phyloP scores from a whole-genome alignment of 805 yeast species.

The Tetrapisispora fleetii region DNA sequence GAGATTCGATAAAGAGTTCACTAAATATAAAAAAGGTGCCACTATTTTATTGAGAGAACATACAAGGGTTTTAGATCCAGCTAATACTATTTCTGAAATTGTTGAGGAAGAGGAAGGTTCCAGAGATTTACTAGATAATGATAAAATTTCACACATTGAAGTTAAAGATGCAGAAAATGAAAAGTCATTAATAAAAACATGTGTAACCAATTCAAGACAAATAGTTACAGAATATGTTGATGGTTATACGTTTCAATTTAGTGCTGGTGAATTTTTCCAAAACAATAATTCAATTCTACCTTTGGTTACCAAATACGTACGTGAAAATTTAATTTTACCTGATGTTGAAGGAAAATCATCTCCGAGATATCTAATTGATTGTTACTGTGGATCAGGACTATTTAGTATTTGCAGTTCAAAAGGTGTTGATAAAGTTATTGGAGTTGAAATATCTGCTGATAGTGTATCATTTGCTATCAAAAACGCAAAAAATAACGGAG shows the following conservation, averaged over 20 bases:
- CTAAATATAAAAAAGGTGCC: conserved; percentile 62
- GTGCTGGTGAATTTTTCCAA: conserved; percentile 95
- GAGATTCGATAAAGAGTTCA: conserved; percentile 39
- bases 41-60: conserved; percentile 79
- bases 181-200: conserved; percentile 44
- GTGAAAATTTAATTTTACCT: conserved; percentile 49
- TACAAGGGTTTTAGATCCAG: conserved; percentile 34
- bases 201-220: conserved; percentile 70
- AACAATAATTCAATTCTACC: conserved; percentile 90
- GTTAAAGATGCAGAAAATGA: conserved; percentile 23
- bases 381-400: conserved; percentile 93
- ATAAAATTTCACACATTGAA: conserved; percentile 32
- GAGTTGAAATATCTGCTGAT: conserved; percentile 90
- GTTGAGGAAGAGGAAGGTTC: conserved; percentile 38
- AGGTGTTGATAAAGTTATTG: conserved; percentile 76
- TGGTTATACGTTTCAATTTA: conserved; percentile 73
- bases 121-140: conserved; percentile 25
- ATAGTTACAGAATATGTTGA: conserved; percentile 68
- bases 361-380: conserved; percentile 73
- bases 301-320: conserved; percentile 69
- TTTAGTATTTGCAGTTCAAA: conserved; percentile 80
- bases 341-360: conserved; percentile 30
- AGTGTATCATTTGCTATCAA: conserved; percentile 78
- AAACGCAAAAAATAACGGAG: conserved; percentile 68
- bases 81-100: conserved; percentile 24